These are phyloP conservation scores for Cladosporium colombiae DNA, from an alignment of 2,329 filamentous ascomycete genomes.

Conservation along the genomic window DNA sequence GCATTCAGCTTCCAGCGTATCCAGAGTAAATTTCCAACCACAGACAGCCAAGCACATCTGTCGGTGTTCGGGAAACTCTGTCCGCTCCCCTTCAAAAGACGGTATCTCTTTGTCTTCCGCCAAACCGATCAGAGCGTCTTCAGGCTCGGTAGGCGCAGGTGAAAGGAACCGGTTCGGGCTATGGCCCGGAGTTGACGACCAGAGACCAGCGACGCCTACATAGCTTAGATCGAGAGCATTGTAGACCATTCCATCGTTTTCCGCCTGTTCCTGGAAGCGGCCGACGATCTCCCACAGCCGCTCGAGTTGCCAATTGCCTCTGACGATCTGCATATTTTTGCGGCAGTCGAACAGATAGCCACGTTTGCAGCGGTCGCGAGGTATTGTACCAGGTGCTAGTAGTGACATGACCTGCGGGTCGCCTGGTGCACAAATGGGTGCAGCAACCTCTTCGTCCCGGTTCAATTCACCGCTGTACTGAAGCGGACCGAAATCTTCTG, in stretches of 20 bases:
- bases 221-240: conserved; percentile 72
- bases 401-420: conserved; percentile 28
- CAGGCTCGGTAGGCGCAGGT: conserved; percentile 28
- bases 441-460: conserved; percentile 15
- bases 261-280: conserved; percentile 64
- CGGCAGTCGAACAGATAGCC: conserved; percentile 60
- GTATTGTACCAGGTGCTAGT: conserved; percentile 39
- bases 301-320: conserved; percentile 72
- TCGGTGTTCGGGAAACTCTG: conserved; percentile 68
- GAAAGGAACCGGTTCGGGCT: conserved; percentile 30
- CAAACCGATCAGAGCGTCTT: conserved; percentile 59
- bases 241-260: conserved; percentile 69
- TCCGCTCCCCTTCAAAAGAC: conserved; percentile 63
- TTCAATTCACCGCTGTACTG: conserved; percentile 4
- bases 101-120: conserved; percentile 64
- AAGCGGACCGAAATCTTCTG: conserved; percentile 32
- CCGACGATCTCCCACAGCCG: conserved; percentile 77
- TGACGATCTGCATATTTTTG: conserved; percentile 66
- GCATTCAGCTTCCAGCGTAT: conserved; percentile 52
- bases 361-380: conserved; percentile 57
- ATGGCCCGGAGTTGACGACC: conserved; percentile 62
- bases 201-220: conserved; percentile 71
- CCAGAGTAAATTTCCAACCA: conserved; percentile 64
- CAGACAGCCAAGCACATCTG: conserved; percentile 76
- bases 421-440: conserved; percentile 19